These are phyloP conservation scores for Tetraselmis chui DNA, from an alignment of 139 green algal species.

Conservation along the genomic window DNA sequence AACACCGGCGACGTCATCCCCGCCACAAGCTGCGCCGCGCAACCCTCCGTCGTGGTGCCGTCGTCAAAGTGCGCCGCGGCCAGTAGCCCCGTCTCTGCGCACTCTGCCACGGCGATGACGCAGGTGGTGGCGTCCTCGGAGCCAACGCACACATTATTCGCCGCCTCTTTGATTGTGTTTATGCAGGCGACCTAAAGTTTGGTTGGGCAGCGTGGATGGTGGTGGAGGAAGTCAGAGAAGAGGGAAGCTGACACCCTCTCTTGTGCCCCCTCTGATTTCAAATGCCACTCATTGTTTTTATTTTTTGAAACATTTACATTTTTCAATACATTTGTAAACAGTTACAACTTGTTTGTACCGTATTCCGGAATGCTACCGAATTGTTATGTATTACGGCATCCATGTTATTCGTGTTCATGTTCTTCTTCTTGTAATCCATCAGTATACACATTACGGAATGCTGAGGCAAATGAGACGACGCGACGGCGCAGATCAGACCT, in stretches of 20 bases:
- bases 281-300: background rate
- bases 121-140: slow-evolving; percentile 11
- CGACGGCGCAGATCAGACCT: too few relatives aligned
- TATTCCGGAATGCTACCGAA: too few relatives aligned
- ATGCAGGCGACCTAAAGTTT: background rate
- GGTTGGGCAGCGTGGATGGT: background rate
- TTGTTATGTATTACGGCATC: too few relatives aligned
- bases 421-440: too few relatives aligned
- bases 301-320: background rate
- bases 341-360: too few relatives aligned
- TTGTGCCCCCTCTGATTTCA: too few relatives aligned
- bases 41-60: background rate
- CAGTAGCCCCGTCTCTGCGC: background rate
- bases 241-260: too few relatives aligned
- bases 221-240: too few relatives aligned
- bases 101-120: slow-evolving; percentile 7
- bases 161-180: background rate
- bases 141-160: background rate
- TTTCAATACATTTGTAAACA: background rate
- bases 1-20: background rate
- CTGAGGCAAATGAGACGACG: too few relatives aligned
- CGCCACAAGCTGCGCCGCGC: background rate
- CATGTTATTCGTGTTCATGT: too few relatives aligned
- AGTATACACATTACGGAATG: too few relatives aligned
- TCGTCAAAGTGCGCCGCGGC: slow-evolving; percentile 5